Base-by-base conservation (phyloP, 768 basidiomycete genomes). In the Suillus ampliporus region DNA sequence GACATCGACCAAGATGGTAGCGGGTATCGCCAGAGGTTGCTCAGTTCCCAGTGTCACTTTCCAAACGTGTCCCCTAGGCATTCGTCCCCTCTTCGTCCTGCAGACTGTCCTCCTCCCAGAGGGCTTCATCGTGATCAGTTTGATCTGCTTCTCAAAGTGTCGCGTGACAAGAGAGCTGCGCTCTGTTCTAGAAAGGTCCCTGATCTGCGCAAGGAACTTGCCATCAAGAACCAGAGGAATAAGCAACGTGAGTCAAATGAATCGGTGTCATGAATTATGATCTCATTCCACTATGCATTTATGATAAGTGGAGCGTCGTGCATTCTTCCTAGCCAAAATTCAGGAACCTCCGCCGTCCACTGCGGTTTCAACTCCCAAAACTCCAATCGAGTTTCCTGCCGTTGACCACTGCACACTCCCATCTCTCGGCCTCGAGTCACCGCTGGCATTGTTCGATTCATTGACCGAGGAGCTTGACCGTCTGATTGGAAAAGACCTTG, bases 121-220 rank as follows among this genome's bases (percentile, higher is more conserved):
- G 90, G 90, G 60, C 80, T 93, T 54, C 82, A 89, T 63, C 79
- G 78, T 37, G 84, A 86, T 57, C 81, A 84, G 31, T 90, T 93
- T 71, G 83, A 89, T 66, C 82, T 80, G 46, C 75, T 92, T 66
- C 81, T 94, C 63, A 83, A 81, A 63, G 80, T 85, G 37, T 84
- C 87, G 46, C 83, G 82, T 71, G 86, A 89, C 65, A 80, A 85
- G 67, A 85, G 84, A 69, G 74, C 79, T 19, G 70, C 72, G 28
- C 61, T 81, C 14, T 80, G 79, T 44, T 73, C 72, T 50, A 88
- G 83, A 74, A 83, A 77, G 72, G 74, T 75, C 31, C 78, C 78
- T 23, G 85, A 90, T 76, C 82, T 93, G 57, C 86, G 89, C 66
- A 91, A 87, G 76, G 89, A 92, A 76, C 85, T 91, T 56, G 88